Evolutionary conservation across 2,329 filamentous ascomycete genomes (phyloP).

Genomic region (Cladophialophora exuberans): DNA sequence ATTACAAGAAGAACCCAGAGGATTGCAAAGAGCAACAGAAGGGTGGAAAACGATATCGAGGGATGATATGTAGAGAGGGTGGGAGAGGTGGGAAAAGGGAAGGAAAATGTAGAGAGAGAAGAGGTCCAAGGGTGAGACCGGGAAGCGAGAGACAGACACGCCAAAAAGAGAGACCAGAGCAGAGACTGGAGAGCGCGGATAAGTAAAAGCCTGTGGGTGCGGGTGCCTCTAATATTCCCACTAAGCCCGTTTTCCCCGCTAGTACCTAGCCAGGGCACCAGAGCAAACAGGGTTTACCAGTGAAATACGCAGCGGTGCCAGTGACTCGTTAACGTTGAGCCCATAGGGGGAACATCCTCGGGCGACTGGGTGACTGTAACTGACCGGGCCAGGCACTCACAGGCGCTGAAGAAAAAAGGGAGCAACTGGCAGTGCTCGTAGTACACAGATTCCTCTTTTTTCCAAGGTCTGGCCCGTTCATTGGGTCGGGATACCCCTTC

Average conservation of each 20-base stretch:
- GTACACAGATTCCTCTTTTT: too few species aligned
- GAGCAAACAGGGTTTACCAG: not conserved
- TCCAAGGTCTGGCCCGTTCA: too few species aligned
- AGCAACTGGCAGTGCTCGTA: too few species aligned
- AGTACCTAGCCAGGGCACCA: conserved; percentile 5
- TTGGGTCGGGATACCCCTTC: too few species aligned
- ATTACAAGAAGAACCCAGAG: conserved; percentile 17
- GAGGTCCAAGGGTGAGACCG: conserved; percentile 20
- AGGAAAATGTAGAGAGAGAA: conserved; percentile 20
- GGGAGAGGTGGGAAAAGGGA: conserved; percentile 14
- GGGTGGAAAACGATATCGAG: conserved; percentile 29
- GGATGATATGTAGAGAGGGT: conserved; percentile 11
- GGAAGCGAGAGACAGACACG: conserved; percentile 24
- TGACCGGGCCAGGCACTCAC: too few species aligned
- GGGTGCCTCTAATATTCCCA: conserved; percentile 14
- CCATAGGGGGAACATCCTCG: too few species aligned
- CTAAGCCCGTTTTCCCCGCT: conserved; percentile 9
- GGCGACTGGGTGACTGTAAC: too few species aligned
- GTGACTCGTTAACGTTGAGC: too few species aligned
- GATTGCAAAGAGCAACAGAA: conserved; percentile 29
- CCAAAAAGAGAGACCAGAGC: conserved; percentile 18
- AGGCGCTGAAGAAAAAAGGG: too few species aligned
- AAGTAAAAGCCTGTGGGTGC: conserved; percentile 2
- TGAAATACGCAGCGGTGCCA: too few species aligned
- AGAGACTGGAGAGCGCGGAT: conserved; percentile 5